Base-by-base conservation (phyloP, 2,329 filamentous ascomycete genomes). In the Diaporthe amygdali region DNA sequence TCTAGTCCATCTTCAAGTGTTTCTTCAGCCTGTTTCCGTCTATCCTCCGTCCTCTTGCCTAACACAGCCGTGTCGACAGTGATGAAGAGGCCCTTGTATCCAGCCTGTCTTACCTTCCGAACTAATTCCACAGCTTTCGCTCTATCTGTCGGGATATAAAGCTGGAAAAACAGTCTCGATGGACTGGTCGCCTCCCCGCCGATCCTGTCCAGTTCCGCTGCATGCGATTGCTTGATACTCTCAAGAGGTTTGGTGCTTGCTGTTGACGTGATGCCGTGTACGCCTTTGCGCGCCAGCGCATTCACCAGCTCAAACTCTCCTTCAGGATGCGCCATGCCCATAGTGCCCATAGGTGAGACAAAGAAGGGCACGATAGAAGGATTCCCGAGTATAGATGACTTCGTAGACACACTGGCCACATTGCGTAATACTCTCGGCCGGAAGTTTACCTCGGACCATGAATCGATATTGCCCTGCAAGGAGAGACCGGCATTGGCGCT, bases 331-430 rank as follows among this genome's bases (percentile, higher is more conserved):
- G 80, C 83, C 52, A 84, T 84, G 27, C 80, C 83, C 41, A 81
- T 85, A 25, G 82, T 80, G 14, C 84, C 82, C 37, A 83, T 84
- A 1, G 85, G 85, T 2, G 82, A 81, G 74, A 87, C 87, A 76
- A 87, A 87, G 77, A 87, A 82, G 1, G 86, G 85, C 9, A 83
- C 82, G 14, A 81, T 82, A 70, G 86, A 84, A 74, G 85, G 85
- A 75, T 85, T 77, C 9, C 85, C 85, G 9, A 81, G 75, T 61
- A 82, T 77, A 12, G 72, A 69, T 15, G 74, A 71, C 17, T 69
- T 73, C 25, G 76, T 71, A 1, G 78, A 75, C 6, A 76, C 69
- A 27, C 52, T 68, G 14, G 37, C 61, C 5, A 81, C 78, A 55
- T 79, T 74, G 32, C 76, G 76, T 44, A 82, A 72, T 9, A 82